These are phyloP conservation scores for Sclerotinia nivalis DNA, from an alignment of 2,329 filamentous ascomycete genomes.

Conservation along the genomic window DNA sequence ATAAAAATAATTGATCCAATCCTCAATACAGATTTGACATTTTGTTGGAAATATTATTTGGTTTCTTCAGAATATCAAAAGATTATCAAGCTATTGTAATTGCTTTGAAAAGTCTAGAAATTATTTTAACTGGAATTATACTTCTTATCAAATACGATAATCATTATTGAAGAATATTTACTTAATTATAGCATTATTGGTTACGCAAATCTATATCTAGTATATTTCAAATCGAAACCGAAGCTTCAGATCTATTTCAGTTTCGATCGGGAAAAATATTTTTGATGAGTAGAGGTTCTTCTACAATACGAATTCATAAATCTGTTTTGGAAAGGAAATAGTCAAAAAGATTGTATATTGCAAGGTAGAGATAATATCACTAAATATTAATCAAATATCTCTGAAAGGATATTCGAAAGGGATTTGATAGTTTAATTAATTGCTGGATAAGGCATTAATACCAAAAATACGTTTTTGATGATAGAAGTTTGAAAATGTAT, in stretches of 20 bases:
- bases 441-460: background rate
- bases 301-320: background rate
- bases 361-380: background rate
- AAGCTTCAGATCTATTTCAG: background rate
- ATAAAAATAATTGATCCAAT: no score
- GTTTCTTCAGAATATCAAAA: background rate
- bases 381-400: background rate
- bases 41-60: background rate
- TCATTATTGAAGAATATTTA: conserved; percentile 4
- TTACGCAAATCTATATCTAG: background rate
- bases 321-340: conserved; percentile 16
- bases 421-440: background rate
- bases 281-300: conserved; percentile 8
- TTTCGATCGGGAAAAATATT: background rate
- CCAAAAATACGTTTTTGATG: no score
- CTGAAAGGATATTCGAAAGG: background rate
- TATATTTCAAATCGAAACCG: background rate
- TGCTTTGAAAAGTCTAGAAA: background rate
- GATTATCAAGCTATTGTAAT: background rate
- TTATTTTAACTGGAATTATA: background rate
- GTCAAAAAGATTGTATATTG: conserved; percentile 11
- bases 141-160: background rate
- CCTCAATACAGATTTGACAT: background rate
- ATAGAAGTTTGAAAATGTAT: no score
- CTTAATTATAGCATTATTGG: background rate